Evolutionary conservation across 148 eudicot species (phyloP).

Genomic region (Cornus florida): DNA sequence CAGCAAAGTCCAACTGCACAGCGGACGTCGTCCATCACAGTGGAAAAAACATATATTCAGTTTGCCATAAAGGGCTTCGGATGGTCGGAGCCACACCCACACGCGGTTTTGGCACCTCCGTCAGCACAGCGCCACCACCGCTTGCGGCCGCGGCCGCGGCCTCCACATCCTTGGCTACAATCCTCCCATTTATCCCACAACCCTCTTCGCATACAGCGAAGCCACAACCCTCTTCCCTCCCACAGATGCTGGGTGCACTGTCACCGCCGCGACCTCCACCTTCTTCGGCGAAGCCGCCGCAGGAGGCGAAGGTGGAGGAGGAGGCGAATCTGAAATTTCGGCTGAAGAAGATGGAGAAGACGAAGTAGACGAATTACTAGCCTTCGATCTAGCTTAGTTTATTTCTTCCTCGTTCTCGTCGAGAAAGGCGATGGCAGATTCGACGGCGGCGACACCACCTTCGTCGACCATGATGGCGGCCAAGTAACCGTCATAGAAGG

Average conservation of each 20-base stretch:
- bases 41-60: too few relatives aligned
- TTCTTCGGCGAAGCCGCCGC: neutral
- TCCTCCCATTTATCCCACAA: too few relatives aligned
- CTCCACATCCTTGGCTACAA: slow-evolving; percentile 79
- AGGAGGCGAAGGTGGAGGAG: slow-evolving; percentile 1
- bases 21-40: too few relatives aligned
- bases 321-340: neutral
- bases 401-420: slow-evolving; percentile 82
- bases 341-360: slow-evolving; percentile 7
- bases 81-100: too few relatives aligned
- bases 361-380: slow-evolving; percentile 3
- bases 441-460: slow-evolving; percentile 78
- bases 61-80: too few relatives aligned
- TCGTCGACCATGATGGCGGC: slow-evolving; percentile 84
- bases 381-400: slow-evolving; percentile 41
- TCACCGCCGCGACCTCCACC: slow-evolving; percentile 21
- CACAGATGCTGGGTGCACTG: slow-evolving; percentile 73
- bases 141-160: slow-evolving; percentile 61
- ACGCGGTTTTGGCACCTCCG: slow-evolving; percentile 8
- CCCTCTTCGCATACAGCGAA: slow-evolving; percentile 94
- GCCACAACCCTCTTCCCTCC: slow-evolving; percentile 97
- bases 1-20: too few relatives aligned
- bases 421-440: slow-evolving; percentile 80
- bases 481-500: slow-evolving; percentile 81
- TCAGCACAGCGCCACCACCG: slow-evolving; percentile 9